A percentile compares a stretch with the other conserved stretches of the same genome.
phyloP scores from a whole-genome alignment of 768 basidiomycete species.

The Boletus patriciae region DNA sequence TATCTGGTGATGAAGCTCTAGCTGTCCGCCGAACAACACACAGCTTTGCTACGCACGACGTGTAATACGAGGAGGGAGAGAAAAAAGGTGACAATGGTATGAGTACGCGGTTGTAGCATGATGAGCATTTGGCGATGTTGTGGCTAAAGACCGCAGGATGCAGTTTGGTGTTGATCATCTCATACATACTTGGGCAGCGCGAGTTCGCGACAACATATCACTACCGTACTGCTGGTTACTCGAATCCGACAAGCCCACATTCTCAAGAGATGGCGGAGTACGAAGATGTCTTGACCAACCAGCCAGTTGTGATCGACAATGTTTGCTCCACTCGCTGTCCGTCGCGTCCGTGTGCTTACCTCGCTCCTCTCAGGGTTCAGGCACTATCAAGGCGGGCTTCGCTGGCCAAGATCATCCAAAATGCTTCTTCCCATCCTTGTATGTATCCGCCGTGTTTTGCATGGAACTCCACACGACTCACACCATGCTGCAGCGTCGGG shows the following conservation, averaged over 20 bases:
- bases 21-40: constrained; percentile 1
- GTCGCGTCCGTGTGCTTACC: constrained; percentile 27
- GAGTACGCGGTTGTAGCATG: constrained; percentile 20
- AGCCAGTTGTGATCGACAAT: constrained; percentile 99
- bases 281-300: constrained; percentile 95
- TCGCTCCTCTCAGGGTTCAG: constrained; percentile 74
- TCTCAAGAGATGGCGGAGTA: constrained; percentile 69
- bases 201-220: constrained; percentile 11
- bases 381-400: constrained; percentile 98
- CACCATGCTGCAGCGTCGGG: constrained; percentile 64
- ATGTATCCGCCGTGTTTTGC: constrained; percentile 44
- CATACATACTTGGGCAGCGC: neutral
- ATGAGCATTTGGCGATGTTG: constrained; percentile 9
- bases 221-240: neutral
- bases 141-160: constrained; percentile 15
- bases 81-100: constrained; percentile 14
- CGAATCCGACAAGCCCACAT: constrained; percentile 9
- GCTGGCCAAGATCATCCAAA: constrained; percentile 99
- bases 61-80: constrained; percentile 18
- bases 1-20: constrained; percentile 31
- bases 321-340: constrained; percentile 46
- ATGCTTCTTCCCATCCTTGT: constrained; percentile 99
- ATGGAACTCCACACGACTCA: constrained; percentile 22
- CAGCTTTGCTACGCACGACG: constrained; percentile 27
- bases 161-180: constrained; percentile 4